Evolutionary conservation across 805 yeast species (phyloP), one percentile per base, ranked within the genome.

Genomic region (Yarrowia deformans): DNA sequence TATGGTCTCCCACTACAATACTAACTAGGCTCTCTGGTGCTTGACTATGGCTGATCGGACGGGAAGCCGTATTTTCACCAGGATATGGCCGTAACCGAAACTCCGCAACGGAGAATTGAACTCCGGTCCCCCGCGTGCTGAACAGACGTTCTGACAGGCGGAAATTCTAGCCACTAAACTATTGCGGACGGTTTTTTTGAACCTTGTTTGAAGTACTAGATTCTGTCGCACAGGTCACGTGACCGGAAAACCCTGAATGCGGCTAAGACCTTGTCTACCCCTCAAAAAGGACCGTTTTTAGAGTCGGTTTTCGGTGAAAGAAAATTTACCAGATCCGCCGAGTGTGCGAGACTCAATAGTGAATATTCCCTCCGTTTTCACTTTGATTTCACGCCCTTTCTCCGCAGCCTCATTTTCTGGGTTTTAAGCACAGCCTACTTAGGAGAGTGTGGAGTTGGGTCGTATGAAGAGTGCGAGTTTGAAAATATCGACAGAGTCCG

Each of bases 151-250:
- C 71, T 77, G 79, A 77, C 79, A 77, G 78, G 78, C 79, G 79
- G 78, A 74, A 73, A 77, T 77, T 77, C 79, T 77, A 75, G 78
- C 79, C 79, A 77, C 78, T 77, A 77, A 77, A 77, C 79, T 77
- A 77, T 77, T 75, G 55, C 68, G 68, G 68, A 61, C 32, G 1
- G 12, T 16, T 23, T 23, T 23, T 23, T 23, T 23, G 29, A 54
- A 54, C 60, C 45, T 54, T 54, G 34, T 19, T 37, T 37, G 34
- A 8, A 32, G 3, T 13, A 9, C n/a, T 32, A 54, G 6, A 14
- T 7, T 2, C 13, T 2, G 12, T 8, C 5, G 13, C 19, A 3
- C 19, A 8, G 37, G 34, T 54, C 60, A 54, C 60, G 60, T 54
- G 60, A 19, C 13, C 34, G 29, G 16, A 7, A 13, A 37, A 18